These are phyloP conservation scores for Dendrobium officinale DNA, from an alignment of 106 monocot genomes.

Conservation along the genomic window DNA sequence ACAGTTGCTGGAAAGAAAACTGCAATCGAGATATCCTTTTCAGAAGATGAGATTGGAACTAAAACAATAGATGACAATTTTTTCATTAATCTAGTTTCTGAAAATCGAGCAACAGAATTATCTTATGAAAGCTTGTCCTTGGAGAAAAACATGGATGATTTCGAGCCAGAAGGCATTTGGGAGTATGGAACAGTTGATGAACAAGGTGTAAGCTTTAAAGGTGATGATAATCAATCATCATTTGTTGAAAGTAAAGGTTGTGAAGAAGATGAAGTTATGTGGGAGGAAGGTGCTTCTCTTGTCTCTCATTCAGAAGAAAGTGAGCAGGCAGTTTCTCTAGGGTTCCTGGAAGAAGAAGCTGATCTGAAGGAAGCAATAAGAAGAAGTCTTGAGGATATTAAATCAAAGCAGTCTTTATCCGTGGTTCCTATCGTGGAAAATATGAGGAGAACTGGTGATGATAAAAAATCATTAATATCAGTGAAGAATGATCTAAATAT, in stretches of 20 bases:
- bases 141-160: slow-evolving; percentile 27
- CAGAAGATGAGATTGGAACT: slow-evolving; percentile 35
- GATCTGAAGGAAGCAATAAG: slow-evolving; percentile 83
- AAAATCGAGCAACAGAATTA: slow-evolving; percentile 26
- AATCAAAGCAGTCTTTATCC: slow-evolving; percentile 11
- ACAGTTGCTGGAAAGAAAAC: slow-evolving; percentile 15
- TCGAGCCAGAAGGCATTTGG: slow-evolving; percentile 58
- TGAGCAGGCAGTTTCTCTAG: slow-evolving; percentile 40
- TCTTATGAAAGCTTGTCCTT: slow-evolving; percentile 4
- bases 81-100: slow-evolving; percentile 58
- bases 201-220: slow-evolving; percentile 4
- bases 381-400: slow-evolving; percentile 77
- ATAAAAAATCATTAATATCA: not conserved
- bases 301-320: slow-evolving; percentile 19
- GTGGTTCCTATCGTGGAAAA: slow-evolving; percentile 9
- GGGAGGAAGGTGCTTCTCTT: slow-evolving; percentile 56
- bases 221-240: slow-evolving; percentile 13
- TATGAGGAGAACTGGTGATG: not conserved
- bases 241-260: slow-evolving; percentile 13
- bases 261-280: slow-evolving; percentile 53
- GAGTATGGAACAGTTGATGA: slow-evolving; percentile 47
- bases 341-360: slow-evolving; percentile 68
- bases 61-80: slow-evolving; percentile 50
- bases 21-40: slow-evolving; percentile 73
- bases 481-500: not conserved